These are phyloP conservation scores for Camellia japonica DNA, from an alignment of 148 eudicot species.

Conservation along the genomic window DNA sequence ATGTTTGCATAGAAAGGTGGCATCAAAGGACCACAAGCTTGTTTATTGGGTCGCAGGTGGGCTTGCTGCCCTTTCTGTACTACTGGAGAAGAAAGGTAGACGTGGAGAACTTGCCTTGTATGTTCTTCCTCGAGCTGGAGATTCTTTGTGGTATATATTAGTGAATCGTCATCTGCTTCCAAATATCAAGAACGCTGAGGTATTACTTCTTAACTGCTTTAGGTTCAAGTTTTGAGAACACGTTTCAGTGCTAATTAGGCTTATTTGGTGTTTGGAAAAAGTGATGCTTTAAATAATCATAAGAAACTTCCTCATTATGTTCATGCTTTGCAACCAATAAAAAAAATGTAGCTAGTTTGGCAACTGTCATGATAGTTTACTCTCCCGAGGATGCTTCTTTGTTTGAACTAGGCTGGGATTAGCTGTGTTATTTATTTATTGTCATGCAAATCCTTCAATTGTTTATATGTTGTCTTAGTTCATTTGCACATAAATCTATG, in stretches of 20 bases:
- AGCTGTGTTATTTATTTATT: neutral
- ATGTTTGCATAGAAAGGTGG: slow-evolving; percentile 94
- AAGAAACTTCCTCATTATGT: neutral
- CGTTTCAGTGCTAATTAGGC: neutral
- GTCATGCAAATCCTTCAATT: neutral
- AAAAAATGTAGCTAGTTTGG: neutral
- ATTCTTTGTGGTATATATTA: slow-evolving; percentile 89
- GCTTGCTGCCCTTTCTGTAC: slow-evolving; percentile 79
- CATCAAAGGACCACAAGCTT: slow-evolving; percentile 88
- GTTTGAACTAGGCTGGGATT: neutral
- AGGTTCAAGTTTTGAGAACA: neutral
- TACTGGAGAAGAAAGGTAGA: slow-evolving; percentile 86
- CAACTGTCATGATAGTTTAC: neutral
- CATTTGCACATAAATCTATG: neutral
- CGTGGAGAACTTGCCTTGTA: slow-evolving; percentile 91
- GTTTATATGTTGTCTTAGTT: neutral
- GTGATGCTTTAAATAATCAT: neutral
- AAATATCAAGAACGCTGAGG: slow-evolving; percentile 86
- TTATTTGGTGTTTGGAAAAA: neutral
- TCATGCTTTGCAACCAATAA: neutral
- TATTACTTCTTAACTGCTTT: slow-evolving; percentile 25
- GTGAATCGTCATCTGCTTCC: slow-evolving; percentile 88
- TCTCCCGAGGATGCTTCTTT: neutral
- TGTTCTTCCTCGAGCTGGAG: slow-evolving; percentile 95
- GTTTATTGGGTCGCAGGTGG: slow-evolving; percentile 95